Conservation (phyloP, 768 basidiomycete genomes). For the Filobasidium wieringae region DNA sequence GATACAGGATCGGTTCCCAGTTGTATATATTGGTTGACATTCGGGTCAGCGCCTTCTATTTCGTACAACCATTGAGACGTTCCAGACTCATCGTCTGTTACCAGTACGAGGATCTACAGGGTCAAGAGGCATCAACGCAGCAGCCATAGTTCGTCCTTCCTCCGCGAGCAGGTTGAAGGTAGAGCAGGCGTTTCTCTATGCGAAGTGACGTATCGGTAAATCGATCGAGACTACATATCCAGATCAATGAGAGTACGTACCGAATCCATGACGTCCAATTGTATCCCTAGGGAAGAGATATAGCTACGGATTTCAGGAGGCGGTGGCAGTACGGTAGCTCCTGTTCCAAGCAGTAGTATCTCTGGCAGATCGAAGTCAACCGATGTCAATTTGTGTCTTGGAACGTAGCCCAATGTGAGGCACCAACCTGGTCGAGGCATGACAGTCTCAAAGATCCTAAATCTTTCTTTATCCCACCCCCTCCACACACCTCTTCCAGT, state of each 20-base stretch:
- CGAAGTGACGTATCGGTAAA: background rate
- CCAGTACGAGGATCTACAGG: conserved; percentile 21
- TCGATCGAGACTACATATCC: background rate
- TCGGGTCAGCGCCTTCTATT: too few species aligned
- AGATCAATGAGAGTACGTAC: conserved; percentile 42
- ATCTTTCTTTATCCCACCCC: conserved; percentile 62
- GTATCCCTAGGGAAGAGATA: conserved; percentile 65
- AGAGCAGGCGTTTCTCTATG: conserved; percentile 74
- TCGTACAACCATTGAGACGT: too few species aligned
- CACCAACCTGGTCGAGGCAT: conserved; percentile 72
- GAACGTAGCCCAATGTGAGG: background rate
- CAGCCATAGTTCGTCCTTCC: conserved; percentile 84
- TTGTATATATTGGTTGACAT: too few species aligned
- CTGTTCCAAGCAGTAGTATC: conserved; percentile 81
- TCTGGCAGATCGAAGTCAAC: conserved; percentile 45
- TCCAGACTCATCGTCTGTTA: conserved; percentile 1
- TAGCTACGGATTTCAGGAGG: conserved; percentile 57
- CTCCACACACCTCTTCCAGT: conserved; percentile 38
- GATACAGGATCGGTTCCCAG: too few species aligned
- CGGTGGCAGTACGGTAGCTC: conserved; percentile 55
- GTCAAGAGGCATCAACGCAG: conserved; percentile 63
- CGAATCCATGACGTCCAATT: conserved; percentile 79
- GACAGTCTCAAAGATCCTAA: conserved; percentile 68
- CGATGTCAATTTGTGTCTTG: background rate
- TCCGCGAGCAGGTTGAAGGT: conserved; percentile 89